phyloP scores from a whole-genome alignment of 2,329 filamentous ascomycete genomes.

The Talaromyces islandicus region DNA sequence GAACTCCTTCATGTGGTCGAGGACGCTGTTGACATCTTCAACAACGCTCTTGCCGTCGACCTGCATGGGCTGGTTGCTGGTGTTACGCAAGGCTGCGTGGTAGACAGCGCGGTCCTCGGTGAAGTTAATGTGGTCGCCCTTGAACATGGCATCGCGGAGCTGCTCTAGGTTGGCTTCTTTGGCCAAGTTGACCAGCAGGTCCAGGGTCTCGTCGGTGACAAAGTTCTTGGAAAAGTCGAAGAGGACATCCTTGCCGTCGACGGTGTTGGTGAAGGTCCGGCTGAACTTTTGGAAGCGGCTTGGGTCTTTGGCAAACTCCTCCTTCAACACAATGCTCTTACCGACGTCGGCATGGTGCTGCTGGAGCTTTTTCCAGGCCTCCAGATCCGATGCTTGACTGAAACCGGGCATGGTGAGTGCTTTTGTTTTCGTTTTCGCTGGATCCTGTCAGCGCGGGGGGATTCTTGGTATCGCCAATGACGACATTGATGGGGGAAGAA shows the following conservation, averaged over 20 bases:
- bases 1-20: constrained; percentile 98
- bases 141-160: constrained; percentile 96
- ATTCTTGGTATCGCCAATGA: not conserved
- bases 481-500: not conserved
- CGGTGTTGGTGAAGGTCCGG: constrained; percentile 71
- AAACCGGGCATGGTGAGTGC: constrained; percentile 31
- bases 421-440: constrained; percentile 3
- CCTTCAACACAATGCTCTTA: constrained; percentile 86
- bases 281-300: constrained; percentile 86
- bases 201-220: constrained; percentile 83
- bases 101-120: constrained; percentile 95
- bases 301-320: constrained; percentile 84
- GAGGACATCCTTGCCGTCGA: constrained; percentile 77
- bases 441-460: constrained; percentile 23
- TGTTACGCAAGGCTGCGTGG: constrained; percentile 89
- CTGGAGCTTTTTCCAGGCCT: constrained; percentile 85
- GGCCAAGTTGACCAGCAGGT: constrained; percentile 80
- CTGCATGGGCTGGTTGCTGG: constrained; percentile 70
- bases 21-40: constrained; percentile 81
- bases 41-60: constrained; percentile 93
- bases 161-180: constrained; percentile 86
- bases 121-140: constrained; percentile 98
- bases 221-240: constrained; percentile 99
- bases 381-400: constrained; percentile 74
- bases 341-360: constrained; percentile 80